Evolutionary conservation across 2,329 filamentous ascomycete species (phyloP), one percentile per base, ranked within the genome.

Genomic region (Karstenula rhodostoma): DNA sequence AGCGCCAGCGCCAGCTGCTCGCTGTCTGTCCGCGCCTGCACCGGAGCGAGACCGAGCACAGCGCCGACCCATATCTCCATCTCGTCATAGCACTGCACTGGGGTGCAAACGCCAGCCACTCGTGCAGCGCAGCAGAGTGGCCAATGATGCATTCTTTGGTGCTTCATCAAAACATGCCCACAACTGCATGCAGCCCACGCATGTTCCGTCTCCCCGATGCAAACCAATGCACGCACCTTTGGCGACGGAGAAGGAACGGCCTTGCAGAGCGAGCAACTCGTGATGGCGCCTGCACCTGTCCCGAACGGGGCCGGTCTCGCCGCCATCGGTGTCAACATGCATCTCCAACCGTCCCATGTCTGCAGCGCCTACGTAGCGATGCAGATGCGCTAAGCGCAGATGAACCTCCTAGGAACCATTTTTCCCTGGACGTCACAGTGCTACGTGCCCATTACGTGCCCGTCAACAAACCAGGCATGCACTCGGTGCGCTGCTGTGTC

Each of bases 121-220:
- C 40, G 22, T 44, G 44, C 33, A 40, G 32, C 46, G 25, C 19
- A 40, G 47, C 48, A 49, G 35, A 37, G 59, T 53, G 47, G 49
- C 59, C 52, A 37, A 42, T 55, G 48, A 56, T 62, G 56, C 52
- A 59, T 57, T 58, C 55, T 57, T 59, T 59, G 62, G 54, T 37
- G 58, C 58, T 55, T 47, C 59, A 54, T 54, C 51, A 44, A 57
- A 56, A 56, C 37, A 64, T 64, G 52, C 54, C 59, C 64, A 63
- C 46, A 55, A 50, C 60, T 65, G 56, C 60, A 68, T 71, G 68
- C 69, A 71, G 43, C 56, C 59, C 56, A 60, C 59, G 56, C 56
- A 37, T 68, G 61, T 57, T 68, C 74, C 73, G 70, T 50, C 50
- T 56, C 69, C 71, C 73, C 72, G 71, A 73, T 67, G 67, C 72